These are phyloP conservation scores for Parasarocladium wereldwijsianum DNA, from an alignment of 2,329 filamentous ascomycete species.

Conservation along the genomic window DNA sequence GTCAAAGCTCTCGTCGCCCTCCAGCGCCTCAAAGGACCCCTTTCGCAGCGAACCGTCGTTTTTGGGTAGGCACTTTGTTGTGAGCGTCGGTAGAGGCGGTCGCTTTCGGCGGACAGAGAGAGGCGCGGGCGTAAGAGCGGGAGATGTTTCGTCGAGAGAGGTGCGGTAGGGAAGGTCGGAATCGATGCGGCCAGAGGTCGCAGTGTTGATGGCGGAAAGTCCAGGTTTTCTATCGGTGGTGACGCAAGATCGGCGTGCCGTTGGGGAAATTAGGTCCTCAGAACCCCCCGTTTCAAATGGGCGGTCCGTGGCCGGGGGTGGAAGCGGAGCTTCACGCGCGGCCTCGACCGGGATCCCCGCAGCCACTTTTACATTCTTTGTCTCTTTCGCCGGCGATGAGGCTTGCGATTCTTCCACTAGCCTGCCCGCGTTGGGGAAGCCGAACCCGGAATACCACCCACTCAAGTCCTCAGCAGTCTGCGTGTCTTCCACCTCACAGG, in stretches of 20 bases:
- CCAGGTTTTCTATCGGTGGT: too few species aligned
- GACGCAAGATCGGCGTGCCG: too few species aligned
- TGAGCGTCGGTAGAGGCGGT: constrained; percentile 1
- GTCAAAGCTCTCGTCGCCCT: too few species aligned
- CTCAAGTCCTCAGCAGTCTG: constrained; percentile 26
- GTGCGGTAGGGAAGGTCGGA: background rate
- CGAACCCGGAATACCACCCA: constrained; percentile 36
- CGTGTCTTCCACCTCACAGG: constrained; percentile 27
- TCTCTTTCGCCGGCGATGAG: background rate
- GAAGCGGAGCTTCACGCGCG: background rate
- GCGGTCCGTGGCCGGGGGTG: too few species aligned
- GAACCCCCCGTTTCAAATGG: too few species aligned
- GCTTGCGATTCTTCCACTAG: constrained; percentile 16
- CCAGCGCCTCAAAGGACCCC: too few species aligned
- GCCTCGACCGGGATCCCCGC: background rate
- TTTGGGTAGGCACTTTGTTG: background rate
- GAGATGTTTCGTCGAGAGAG: too few species aligned
- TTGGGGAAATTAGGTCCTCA: too few species aligned
- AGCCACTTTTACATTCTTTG: background rate
- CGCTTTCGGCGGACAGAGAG: constrained; percentile 1
- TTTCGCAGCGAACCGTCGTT: constrained; percentile 1
- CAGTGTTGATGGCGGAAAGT: too few species aligned
- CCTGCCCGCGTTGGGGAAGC: constrained; percentile 27
- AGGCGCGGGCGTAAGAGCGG: too few species aligned
- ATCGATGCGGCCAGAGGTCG: background rate